Base-by-base conservation (phyloP, 495 filamentous ascomycete genomes). In the Chaetomium cochliodes region DNA sequence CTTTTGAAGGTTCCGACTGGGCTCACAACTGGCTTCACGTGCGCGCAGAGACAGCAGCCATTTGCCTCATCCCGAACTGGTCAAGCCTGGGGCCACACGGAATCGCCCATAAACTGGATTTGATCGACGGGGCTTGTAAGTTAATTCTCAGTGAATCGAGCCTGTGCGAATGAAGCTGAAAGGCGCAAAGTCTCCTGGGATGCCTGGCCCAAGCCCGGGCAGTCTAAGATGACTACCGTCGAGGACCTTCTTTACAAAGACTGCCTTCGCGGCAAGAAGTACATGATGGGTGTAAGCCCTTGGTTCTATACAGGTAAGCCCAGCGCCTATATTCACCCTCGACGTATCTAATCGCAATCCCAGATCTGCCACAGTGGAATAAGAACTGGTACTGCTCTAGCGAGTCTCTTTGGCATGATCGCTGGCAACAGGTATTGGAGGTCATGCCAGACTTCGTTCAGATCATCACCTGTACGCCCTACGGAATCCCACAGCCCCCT, bases 281-380 rank as follows among this genome's bases (percentile, higher is more conserved):
- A 87, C 75, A 92, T 92, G 89, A 91, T 91, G 89, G 84, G 85
- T 18, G 85, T 90, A 16, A 87, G 87, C 18, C 90, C 90, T 2
- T 91, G 87, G 85, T 92, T 92, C 73, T 93, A 89, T 67, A 78
- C 75, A 0, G 72, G 79, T 76, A 72, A 63, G 79, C 64, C 46
- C 49, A 50, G 16, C 39, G 12, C 26, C 30, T 44, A 41, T 7
- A 2, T 2, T 2, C 39, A 47, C 8, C 26, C 11, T 11, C 22
- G 9, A 6, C 0, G 18, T n/a, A n/a, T 52, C 20, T 46, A 18
- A 42, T 18, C n/a, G 33, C 23, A 37, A 25, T 2, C 44, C 82
- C 80, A 70, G 87, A 89, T 58, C 78, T 92, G 20, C 86, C 89
- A 0, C 81, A 84, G 44, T 90, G 83, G 72, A 77, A 77, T 64